Conservation (phyloP, 2,329 filamentous ascomycete genomes). For the Neophaeococcomyces mojaviensis region DNA sequence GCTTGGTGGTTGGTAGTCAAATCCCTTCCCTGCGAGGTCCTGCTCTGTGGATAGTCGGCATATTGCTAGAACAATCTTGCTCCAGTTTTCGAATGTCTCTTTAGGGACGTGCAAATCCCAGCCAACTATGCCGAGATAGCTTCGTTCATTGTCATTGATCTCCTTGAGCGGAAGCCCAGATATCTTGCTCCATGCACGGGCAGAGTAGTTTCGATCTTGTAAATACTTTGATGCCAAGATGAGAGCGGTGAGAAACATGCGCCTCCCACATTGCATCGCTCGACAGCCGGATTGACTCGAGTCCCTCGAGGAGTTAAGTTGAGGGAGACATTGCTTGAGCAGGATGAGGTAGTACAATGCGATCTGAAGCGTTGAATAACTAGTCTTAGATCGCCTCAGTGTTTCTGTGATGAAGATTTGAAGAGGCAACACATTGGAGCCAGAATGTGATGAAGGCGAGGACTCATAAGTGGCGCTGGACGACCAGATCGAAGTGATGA, state of each 20-base stretch:
- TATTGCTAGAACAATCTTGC: slow-evolving; percentile 70
- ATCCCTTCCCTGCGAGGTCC: slow-evolving; percentile 7
- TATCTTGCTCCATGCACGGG: slow-evolving; percentile 97
- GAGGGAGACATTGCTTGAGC: slow-evolving; percentile 82
- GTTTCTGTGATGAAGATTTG: slow-evolving; percentile 98
- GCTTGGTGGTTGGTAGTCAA: slow-evolving; percentile 9
- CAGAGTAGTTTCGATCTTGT: slow-evolving; percentile 95
- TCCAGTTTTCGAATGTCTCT: slow-evolving; percentile 83
- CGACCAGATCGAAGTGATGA: slow-evolving; percentile 96
- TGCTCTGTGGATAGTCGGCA: slow-evolving; percentile 17
- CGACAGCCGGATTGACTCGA: slow-evolving; percentile 64
- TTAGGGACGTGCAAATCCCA: slow-evolving; percentile 95
- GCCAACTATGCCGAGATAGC: slow-evolving; percentile 79
- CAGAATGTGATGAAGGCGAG: slow-evolving; percentile 54
- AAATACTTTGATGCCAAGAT: slow-evolving; percentile 97
- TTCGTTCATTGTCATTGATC: slow-evolving; percentile 95
- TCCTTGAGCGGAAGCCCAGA: slow-evolving; percentile 88
- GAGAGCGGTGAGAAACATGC: slow-evolving; percentile 92
- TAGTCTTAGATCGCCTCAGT: slow-evolving; percentile 84
- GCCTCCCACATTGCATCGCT: slow-evolving; percentile 86
- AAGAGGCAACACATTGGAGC: slow-evolving; percentile 75
- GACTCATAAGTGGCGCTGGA: slow-evolving; percentile 58
- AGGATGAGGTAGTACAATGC: slow-evolving; percentile 93
- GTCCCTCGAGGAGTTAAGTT: slow-evolving; percentile 77
- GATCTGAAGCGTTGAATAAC: slow-evolving; percentile 95